Evolutionary conservation across 2,329 filamentous ascomycete species (phyloP).

Genomic region (Neonectria neomacrospora): DNA sequence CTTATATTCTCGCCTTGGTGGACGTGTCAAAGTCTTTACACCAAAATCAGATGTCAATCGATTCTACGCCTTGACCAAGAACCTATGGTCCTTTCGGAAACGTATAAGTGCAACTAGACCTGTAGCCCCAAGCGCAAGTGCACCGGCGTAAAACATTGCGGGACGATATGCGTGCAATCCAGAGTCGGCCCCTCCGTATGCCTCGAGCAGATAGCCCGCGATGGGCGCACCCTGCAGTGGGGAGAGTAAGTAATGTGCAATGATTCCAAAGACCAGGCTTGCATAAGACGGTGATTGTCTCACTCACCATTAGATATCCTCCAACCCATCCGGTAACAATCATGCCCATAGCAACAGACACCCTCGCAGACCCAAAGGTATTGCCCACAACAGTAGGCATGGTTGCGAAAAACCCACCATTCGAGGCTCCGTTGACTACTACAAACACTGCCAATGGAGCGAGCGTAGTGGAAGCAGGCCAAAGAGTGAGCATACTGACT

Average conservation of each 20-base stretch:
- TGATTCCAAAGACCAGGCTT: neutral
- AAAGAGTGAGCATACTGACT: conserved; percentile 69
- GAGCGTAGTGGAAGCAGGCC: conserved; percentile 67
- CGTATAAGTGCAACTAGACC: conserved; percentile 21
- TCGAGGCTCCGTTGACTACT: conserved; percentile 68
- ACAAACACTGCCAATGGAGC: conserved; percentile 66
- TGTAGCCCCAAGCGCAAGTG: conserved; percentile 18
- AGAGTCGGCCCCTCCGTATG: conserved; percentile 61
- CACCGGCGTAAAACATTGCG: conserved; percentile 71
- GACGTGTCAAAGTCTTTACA: no score
- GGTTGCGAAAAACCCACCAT: conserved; percentile 72
- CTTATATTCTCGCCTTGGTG: no score
- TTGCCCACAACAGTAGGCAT: conserved; percentile 72
- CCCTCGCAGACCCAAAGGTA: conserved; percentile 65
- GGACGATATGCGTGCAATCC: conserved; percentile 66
- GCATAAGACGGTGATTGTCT: neutral
- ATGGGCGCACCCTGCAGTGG: conserved; percentile 65
- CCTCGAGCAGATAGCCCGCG: conserved; percentile 67
- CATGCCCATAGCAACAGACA: conserved; percentile 70
- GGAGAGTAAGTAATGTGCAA: neutral
- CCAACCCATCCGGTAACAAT: conserved; percentile 69
- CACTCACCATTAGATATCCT: conserved; percentile 69
- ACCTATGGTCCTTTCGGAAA: conserved; percentile 5
- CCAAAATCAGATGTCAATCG: neutral
- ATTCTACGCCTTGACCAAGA: neutral